Base-by-base conservation (phyloP, 2,329 filamentous ascomycete genomes). In the Fusarium beomiforme region DNA sequence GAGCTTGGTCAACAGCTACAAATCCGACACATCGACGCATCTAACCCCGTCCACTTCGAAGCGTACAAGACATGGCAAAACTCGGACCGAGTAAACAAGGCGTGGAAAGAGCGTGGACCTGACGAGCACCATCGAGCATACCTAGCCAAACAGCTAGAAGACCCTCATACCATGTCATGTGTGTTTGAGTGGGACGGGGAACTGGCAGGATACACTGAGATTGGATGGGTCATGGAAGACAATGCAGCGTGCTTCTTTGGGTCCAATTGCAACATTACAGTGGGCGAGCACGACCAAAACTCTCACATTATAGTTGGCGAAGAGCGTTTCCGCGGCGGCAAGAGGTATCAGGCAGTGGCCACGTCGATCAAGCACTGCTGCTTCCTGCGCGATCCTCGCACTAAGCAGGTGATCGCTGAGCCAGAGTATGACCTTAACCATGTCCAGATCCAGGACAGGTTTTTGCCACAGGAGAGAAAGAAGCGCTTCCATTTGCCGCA, bases 221-320 rank as follows among this genome's bases (percentile, higher is more conserved):
- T 77, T 31, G 76, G 76, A 19, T 77, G 58, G 54, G 76, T 70
- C 39, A 76, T 75, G 67, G 76, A 77, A 21, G 76, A 77, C 69
- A 77, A 78, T 12, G 76, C 66, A 12, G 72, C 76, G 4, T 77
- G 75, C 56, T 77, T 77, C 66, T 68, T 76, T 36, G 57, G 72
- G 17, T 72, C 75, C 21, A 72, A 70, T 23, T 77, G 76, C 72
- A 77, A 77, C 61, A 74, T 73, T 9, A 53, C 49, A 1, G 72
- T 77, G 11, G 76, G 76, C 31, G 76, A 77, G 21, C 73, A 77
- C 49, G 76, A 77, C 31, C 76, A 77, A 24, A 78, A 77, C 69
- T 68, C 75, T 4, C 76, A 77, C 51, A 68, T 77, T 14, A 37
- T 77, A 9, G 75, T 76, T 3, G 76, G 76, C 14, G 76, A 77